Base-by-base conservation (phyloP, 2,329 filamentous ascomycete genomes). In the Aspergillus sp. region DNA sequence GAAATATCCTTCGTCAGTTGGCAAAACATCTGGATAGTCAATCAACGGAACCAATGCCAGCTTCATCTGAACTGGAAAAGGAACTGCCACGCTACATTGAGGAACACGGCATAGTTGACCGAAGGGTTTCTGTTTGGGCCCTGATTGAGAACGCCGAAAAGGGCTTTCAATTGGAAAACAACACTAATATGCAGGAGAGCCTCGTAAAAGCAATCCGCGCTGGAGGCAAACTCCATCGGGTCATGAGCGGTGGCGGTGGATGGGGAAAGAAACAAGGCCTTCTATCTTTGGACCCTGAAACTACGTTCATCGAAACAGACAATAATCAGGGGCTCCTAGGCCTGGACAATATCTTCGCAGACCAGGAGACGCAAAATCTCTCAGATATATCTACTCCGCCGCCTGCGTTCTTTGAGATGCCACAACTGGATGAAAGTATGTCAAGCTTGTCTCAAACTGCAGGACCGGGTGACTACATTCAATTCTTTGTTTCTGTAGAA, bases 231-330 rank as follows among this genome's bases (percentile, higher is more conserved):
- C 68, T 79, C 42, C 75, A 78, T 61, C 76, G 74, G 50, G 75
- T 79, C 25, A 72, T 79, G 68, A 78, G 77, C 36, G 77, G 77
- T 15, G 77, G 77, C 38, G 77, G 77, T 42, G 77, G 77, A 61
- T 79, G 77, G 77, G 77, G 77, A n/a, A 79, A 79, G 64, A 79
- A 79, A 62, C 75, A 77, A 56, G 77, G 77, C 2, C 70, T 79
- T 8, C 69, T 79, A 19, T 79, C 77, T 1, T 60, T 79, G 5
- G 77, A 79, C 59, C 77, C 76, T 8, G 77, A 79, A 59, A 68
- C 70, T 41, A 69, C 67, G 48, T 76, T 77, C 48, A 39, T 62
- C 2, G 67, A 64, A 36, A 60, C 64, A 54, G 21, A 52, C 30
- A 60, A 59, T 10, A 56, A 42, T n/a, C 52, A 63, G 7, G 58